Conservation (phyloP, 1,284 basidiomycete species). For the Fomitopsis pinicola region DNA sequence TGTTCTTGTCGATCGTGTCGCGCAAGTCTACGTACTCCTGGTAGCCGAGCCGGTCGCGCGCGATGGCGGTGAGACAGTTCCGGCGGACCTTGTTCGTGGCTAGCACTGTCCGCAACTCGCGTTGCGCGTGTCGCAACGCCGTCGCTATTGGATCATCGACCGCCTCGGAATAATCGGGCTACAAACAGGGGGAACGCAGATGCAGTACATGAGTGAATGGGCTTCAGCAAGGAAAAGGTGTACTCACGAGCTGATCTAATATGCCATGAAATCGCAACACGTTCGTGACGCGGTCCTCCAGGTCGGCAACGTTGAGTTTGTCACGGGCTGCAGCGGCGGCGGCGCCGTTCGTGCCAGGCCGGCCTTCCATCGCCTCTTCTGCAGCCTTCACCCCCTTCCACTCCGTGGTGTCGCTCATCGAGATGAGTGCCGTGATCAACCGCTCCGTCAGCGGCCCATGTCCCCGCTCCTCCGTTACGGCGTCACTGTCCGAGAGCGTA, state of each 20-base stretch:
- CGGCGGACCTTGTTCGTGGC: conserved; percentile 83
- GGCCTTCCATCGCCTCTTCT: conserved; percentile 78
- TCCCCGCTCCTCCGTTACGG: conserved; percentile 64
- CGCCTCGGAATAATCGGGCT: conserved; percentile 76
- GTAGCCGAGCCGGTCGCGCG: conserved; percentile 85
- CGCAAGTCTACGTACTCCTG: conserved; percentile 82
- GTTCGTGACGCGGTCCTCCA: conserved; percentile 66
- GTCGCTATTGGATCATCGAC: conserved; percentile 93
- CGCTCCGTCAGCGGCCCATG: conserved; percentile 80
- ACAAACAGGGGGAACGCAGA: conserved; percentile 4
- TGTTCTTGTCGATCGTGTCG: conserved; percentile 81
- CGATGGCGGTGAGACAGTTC: conserved; percentile 67
- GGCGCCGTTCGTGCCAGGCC: conserved; percentile 69
- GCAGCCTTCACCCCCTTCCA: conserved; percentile 77
- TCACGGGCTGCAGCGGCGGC: conserved; percentile 69
- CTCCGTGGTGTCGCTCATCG: conserved; percentile 54
- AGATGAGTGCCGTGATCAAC: conserved; percentile 74
- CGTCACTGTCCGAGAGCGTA: conserved; percentile 59
- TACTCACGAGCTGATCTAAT: conserved; percentile 51
- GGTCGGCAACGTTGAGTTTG: conserved; percentile 65
- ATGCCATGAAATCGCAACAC: conserved; percentile 70
- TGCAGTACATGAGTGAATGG: background rate
- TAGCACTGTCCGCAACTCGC: conserved; percentile 73
- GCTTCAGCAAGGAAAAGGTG: background rate
- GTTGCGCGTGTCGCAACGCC: conserved; percentile 84